Evolutionary conservation across 345 rosid genomes (phyloP).

Genomic region (Stellera chamaejasme): DNA sequence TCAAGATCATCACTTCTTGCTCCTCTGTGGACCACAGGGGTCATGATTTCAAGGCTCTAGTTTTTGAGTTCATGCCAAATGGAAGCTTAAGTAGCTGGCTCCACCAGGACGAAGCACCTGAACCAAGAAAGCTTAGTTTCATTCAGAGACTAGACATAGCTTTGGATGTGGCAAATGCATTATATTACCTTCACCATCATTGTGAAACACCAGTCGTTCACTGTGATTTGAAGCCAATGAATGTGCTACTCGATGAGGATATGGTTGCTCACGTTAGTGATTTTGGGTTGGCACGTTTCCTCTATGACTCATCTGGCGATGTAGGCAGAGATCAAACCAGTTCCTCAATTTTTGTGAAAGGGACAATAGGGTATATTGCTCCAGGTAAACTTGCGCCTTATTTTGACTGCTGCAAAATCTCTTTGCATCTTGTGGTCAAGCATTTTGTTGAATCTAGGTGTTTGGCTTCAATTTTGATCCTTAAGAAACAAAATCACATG

Average conservation of each 20-base stretch:
- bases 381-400: conserved; percentile 8
- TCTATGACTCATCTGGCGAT: not conserved
- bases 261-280: conserved; percentile 22
- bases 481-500: not conserved
- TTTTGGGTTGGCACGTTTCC: conserved; percentile 20
- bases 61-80: conserved; percentile 14
- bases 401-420: too few relatives aligned
- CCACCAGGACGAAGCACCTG: not conserved
- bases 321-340: not conserved
- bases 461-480: too few relatives aligned
- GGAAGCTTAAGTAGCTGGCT: conserved; percentile 6
- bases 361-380: conserved; percentile 15
- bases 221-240: conserved; percentile 21
- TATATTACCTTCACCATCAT: conserved; percentile 20
- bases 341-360: conserved; percentile 11
- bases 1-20: conserved; percentile 17
- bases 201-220: conserved; percentile 13
- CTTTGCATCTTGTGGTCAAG: too few relatives aligned
- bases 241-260: conserved; percentile 19
- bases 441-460: too few relatives aligned
- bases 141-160: conserved; percentile 11
- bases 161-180: conserved; percentile 18
- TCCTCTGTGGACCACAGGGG: conserved; percentile 18
- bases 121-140: not conserved
- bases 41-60: conserved; percentile 23